Evolutionary conservation across 352 stramenopile genomes (phyloP).

Genomic region (Globisporangium echinulatum): DNA sequence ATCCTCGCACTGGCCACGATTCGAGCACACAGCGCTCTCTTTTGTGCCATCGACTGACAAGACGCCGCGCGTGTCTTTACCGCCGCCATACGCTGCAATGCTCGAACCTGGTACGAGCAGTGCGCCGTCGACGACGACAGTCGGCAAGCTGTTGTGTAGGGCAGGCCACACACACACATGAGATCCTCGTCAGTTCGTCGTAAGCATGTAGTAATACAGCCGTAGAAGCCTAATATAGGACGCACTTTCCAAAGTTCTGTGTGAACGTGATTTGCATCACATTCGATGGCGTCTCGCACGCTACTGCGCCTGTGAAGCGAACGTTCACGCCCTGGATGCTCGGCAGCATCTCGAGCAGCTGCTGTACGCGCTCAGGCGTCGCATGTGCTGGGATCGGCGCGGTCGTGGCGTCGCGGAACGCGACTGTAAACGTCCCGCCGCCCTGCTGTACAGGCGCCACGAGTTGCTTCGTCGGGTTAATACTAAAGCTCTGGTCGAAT

Average conservation of each 20-base stretch:
- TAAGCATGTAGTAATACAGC: no score
- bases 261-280: conserved; percentile 68
- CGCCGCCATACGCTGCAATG: conserved; percentile 18
- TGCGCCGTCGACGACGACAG: conserved; percentile 32
- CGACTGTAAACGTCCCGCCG: conserved; percentile 45
- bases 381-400: conserved; percentile 51
- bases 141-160: conserved; percentile 36
- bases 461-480: conserved; percentile 38
- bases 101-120: conserved; percentile 25
- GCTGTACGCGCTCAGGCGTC: conserved; percentile 20
- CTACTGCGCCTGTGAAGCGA: conserved; percentile 44
- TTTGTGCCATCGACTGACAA: conserved; percentile 54
- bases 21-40: conserved; percentile 61
- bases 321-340: conserved; percentile 50
- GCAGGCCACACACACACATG: conserved; percentile 1
- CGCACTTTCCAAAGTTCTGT: conserved; percentile 76
- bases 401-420: conserved; percentile 60
- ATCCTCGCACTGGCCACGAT: conserved; percentile 57
- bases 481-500: conserved; percentile 44
- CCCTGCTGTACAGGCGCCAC: conserved; percentile 28
- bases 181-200: neutral
- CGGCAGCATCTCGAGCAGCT: conserved; percentile 32
- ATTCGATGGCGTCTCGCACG: conserved; percentile 57
- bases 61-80: conserved; percentile 20
- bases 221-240: conserved; percentile 2